Evolutionary conservation across 2,329 filamentous ascomycete species (phyloP).

Genomic region (Ophiostoma himal-ulmi): DNA sequence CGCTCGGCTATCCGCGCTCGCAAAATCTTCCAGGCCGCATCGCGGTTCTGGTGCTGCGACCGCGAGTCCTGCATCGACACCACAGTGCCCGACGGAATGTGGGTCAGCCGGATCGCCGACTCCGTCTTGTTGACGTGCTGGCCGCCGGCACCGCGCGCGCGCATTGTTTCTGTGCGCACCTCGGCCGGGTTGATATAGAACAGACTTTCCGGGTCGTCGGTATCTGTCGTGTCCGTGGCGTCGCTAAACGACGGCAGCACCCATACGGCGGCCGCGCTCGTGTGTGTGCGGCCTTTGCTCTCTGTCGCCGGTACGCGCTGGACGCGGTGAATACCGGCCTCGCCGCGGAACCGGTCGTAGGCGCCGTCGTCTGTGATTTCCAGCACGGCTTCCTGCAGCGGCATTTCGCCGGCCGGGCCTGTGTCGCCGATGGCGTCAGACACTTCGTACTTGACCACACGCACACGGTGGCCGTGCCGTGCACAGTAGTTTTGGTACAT

Average conservation of each 20-base stretch:
- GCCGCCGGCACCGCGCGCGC: conserved; percentile 83
- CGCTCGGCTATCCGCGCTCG: conserved; percentile 75
- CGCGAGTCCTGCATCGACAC: conserved; percentile 91
- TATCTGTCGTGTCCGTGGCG: conserved; percentile 26
- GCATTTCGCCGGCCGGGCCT: conserved; percentile 54
- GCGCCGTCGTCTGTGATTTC: conserved; percentile 72
- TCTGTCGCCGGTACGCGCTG: conserved; percentile 91
- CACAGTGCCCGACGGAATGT: conserved; percentile 76
- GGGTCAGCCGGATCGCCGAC: conserved; percentile 87
- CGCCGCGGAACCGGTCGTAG: conserved; percentile 75
- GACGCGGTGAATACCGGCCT: conserved; percentile 91
- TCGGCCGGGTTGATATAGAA: conserved; percentile 85
- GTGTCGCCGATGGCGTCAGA: conserved; percentile 57
- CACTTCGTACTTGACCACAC: conserved; percentile 73
- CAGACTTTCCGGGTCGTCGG: conserved; percentile 79
- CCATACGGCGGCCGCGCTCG: conserved; percentile 85
- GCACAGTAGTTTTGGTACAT: conserved; percentile 80
- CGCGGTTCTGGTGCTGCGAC: conserved; percentile 83
- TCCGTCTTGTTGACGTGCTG: conserved; percentile 99
- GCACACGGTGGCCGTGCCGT: conserved; percentile 58
- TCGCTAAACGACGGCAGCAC: conserved; percentile 72
- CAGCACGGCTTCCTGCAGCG: conserved; percentile 80
- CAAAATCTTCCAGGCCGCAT: conserved; percentile 79
- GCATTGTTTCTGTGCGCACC: conserved; percentile 81
- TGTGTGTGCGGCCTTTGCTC: conserved; percentile 85